Conservation (phyloP, 2,329 filamentous ascomycete species). For the Aspergillus niger region DNA sequence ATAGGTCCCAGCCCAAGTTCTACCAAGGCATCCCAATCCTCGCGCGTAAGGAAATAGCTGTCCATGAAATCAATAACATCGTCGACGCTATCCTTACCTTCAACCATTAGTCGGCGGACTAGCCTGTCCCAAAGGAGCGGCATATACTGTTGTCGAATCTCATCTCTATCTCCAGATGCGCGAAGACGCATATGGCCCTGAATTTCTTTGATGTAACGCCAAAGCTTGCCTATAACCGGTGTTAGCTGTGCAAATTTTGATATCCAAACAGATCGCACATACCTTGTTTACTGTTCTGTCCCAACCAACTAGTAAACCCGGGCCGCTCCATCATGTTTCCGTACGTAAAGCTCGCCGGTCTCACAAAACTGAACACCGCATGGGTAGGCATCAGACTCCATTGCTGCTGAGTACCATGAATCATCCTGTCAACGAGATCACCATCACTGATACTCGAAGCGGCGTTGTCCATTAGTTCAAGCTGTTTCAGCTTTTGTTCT, state of each 20-base stretch:
- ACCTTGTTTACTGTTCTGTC: slow-evolving; percentile 86
- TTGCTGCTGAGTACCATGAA: slow-evolving; percentile 95
- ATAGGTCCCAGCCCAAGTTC: slow-evolving; percentile 89
- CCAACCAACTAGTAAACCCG: slow-evolving; percentile 87
- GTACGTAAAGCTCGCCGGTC: slow-evolving; percentile 82
- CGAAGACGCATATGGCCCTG: slow-evolving; percentile 95
- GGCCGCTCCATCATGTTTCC: slow-evolving; percentile 73
- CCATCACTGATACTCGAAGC: slow-evolving; percentile 97
- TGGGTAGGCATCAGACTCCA: slow-evolving; percentile 98
- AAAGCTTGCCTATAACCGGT: slow-evolving; percentile 57
- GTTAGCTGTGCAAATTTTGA: slow-evolving; percentile 7
- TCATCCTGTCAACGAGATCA: slow-evolving; percentile 95
- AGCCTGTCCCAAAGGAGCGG: slow-evolving; percentile 83
- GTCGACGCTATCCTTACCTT: slow-evolving; percentile 79
- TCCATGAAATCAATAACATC: slow-evolving; percentile 96
- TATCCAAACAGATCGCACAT: slow-evolving; percentile 42
- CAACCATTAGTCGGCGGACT: slow-evolving; percentile 69
- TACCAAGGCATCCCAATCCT: slow-evolving; percentile 90
- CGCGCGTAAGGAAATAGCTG: slow-evolving; percentile 89
- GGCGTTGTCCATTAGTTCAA: slow-evolving; percentile 83
- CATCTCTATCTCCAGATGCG: slow-evolving; percentile 86
- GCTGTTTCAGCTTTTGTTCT: slow-evolving; percentile 74
- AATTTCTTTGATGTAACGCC: slow-evolving; percentile 84
- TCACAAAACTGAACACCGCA: slow-evolving; percentile 91
- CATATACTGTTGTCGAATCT: slow-evolving; percentile 91